Conservation (phyloP, 2,329 filamentous ascomycete genomes). For the Knufia fluminis region DNA sequence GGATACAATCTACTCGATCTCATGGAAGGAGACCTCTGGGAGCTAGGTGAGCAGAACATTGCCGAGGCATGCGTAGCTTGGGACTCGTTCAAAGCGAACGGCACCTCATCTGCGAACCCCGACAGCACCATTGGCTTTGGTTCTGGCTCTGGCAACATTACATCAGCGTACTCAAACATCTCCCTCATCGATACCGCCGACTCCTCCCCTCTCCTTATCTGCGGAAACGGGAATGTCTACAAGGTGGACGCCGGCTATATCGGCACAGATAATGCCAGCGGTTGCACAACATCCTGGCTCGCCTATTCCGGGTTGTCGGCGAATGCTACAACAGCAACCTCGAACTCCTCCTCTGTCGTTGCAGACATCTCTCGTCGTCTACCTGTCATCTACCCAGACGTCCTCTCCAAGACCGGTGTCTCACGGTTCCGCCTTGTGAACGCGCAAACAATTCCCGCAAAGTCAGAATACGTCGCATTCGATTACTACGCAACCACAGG, state of each 20-base stretch:
- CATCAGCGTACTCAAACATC: background rate
- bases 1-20: too few relatives aligned
- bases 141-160: background rate
- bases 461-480: background rate
- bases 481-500: background rate
- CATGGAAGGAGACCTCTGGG: too few relatives aligned
- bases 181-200: background rate
- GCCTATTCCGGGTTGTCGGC: background rate
- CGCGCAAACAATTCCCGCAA: background rate
- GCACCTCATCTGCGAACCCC: background rate
- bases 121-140: background rate
- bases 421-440: background rate
- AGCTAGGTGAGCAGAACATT: too few relatives aligned
- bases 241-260: background rate
- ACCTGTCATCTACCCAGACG: constrained; percentile 1
- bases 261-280: background rate
- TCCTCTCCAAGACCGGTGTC: background rate
- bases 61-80: too few relatives aligned
- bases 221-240: background rate
- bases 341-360: background rate
- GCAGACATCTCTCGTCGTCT: background rate
- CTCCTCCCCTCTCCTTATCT: background rate
- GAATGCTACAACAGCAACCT: background rate
- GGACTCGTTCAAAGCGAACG: too few relatives aligned
- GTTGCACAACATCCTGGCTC: too few relatives aligned